Conservation (phyloP, 805 yeast genomes). For the Hermanozyma aechmeae region DNA sequence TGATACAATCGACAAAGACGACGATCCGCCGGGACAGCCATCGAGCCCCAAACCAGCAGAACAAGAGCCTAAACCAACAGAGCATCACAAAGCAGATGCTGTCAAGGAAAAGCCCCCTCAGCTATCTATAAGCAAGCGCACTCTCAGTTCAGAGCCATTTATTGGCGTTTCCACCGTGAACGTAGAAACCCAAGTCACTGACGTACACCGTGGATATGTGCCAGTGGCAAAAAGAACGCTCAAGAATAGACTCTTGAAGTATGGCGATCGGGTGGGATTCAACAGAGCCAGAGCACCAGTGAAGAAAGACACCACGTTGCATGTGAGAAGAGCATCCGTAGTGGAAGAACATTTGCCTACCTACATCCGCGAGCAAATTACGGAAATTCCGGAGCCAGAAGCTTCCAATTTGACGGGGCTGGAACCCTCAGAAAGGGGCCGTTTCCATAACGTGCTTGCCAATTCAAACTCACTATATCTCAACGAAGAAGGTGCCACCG, state of each 20-base stretch:
- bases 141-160: constrained; percentile 21
- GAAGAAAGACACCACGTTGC: constrained; percentile 1
- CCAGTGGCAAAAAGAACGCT: constrained; percentile 1
- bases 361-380: constrained; percentile 21
- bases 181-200: constrained; percentile 18
- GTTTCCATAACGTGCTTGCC: constrained; percentile 23
- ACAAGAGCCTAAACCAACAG: constrained; percentile 1
- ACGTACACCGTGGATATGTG: constrained; percentile 9
- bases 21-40: too few species aligned
- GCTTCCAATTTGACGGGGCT: background rate
- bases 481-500: constrained; percentile 3
- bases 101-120: constrained; percentile 1
- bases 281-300: constrained; percentile 1
- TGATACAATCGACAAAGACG: constrained; percentile 11
- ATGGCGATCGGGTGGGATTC: constrained; percentile 9
- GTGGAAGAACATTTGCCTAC: constrained; percentile 28
- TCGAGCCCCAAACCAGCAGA: constrained; percentile 1
- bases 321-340: constrained; percentile 15
- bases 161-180: constrained; percentile 22
- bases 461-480: constrained; percentile 28
- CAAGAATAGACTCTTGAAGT: constrained; percentile 5
- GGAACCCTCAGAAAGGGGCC: constrained; percentile 7
- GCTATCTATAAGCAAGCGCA: constrained; percentile 6
- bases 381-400: constrained; percentile 1
- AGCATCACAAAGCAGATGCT: constrained; percentile 14